Conservation (phyloP, 2,329 filamentous ascomycete genomes). For the Trichophyton mentagrophytes region DNA sequence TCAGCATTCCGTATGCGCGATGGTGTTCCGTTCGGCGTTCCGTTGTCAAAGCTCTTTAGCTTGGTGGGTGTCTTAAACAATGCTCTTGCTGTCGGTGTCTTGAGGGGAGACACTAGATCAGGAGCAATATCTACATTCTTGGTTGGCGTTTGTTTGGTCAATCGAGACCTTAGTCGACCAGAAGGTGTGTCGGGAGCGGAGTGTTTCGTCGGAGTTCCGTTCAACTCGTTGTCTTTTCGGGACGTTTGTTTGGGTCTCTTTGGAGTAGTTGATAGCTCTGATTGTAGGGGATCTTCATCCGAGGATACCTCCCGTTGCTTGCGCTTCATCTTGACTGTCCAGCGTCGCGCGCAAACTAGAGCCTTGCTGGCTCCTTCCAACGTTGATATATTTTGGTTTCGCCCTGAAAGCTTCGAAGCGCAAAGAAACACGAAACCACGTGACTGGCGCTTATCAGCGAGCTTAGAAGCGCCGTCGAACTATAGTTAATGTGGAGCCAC, state of each 20-base stretch:
- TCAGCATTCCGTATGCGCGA: conserved; percentile 59
- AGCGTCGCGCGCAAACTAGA: not conserved
- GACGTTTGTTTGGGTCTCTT: conserved; percentile 25
- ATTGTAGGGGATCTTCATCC: conserved; percentile 23
- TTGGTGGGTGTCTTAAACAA: conserved; percentile 33
- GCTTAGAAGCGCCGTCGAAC: not conserved
- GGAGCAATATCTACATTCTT: conserved; percentile 24
- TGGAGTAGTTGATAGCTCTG: conserved; percentile 26
- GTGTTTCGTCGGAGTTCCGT: conserved; percentile 12
- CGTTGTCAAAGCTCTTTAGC: conserved; percentile 8
- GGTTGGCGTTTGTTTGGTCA: conserved; percentile 17
- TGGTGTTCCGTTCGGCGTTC: conserved; percentile 38
- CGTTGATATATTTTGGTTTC: not conserved
- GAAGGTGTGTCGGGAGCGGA: conserved; percentile 13
- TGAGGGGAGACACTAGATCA: conserved; percentile 27
- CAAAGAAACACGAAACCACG: conserved; percentile 1
- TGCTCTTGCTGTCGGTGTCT: conserved; percentile 25
- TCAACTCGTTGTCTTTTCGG: conserved; percentile 15
- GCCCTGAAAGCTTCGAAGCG: not conserved
- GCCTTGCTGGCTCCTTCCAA: not conserved
- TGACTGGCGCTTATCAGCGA: not conserved
- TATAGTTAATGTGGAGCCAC: not conserved
- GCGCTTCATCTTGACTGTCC: conserved; percentile 26
- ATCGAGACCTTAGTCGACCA: conserved; percentile 18
- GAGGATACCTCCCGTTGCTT: conserved; percentile 27